Conservation (phyloP, 2,329 filamentous ascomycete genomes). For the Rachicladosporium sp. region DNA sequence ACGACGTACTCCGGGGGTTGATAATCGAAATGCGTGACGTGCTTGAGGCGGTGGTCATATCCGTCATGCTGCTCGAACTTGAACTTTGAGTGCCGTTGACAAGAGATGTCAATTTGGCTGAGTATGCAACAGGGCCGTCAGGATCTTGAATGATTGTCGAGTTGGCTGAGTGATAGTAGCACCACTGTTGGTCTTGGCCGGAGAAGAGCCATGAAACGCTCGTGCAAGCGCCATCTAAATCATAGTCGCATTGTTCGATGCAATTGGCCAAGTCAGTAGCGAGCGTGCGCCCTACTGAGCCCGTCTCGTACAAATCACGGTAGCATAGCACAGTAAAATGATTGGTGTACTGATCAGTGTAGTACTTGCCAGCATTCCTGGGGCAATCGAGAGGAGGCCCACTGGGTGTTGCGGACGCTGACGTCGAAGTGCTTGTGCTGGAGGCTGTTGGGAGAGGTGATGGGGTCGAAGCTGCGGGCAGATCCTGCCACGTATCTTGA, state of each 20-base stretch:
- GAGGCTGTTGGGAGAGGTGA: conserved; percentile 33
- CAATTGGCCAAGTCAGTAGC: conserved; percentile 2
- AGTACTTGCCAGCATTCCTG: conserved; percentile 1
- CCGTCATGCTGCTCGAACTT: conserved; percentile 1
- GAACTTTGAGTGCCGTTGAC: neutral
- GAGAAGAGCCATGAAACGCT: conserved; percentile 2
- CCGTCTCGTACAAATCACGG: conserved; percentile 1
- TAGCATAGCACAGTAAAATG: conserved; percentile 2
- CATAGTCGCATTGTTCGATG: conserved; percentile 2
- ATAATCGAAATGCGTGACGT: neutral
- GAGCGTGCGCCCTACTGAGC: neutral
- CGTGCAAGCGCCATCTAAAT: conserved; percentile 1
- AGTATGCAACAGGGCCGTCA: conserved; percentile 1
- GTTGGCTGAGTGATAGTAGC: conserved; percentile 2
- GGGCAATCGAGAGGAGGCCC: conserved; percentile 1
- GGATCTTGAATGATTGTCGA: conserved; percentile 1
- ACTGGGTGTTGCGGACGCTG: no score
- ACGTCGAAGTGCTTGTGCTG: conserved; percentile 29
- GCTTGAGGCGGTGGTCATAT: neutral
- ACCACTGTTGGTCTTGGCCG: conserved; percentile 3
- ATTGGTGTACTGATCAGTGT: neutral
- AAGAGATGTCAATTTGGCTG: neutral
- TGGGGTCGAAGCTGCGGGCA: no score
- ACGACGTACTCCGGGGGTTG: neutral
- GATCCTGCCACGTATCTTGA: no score